Evolutionary conservation across 768 basidiomycete species (phyloP), one percentile per base, ranked within the genome.

Genomic region (Pisolithus orientalis): DNA sequence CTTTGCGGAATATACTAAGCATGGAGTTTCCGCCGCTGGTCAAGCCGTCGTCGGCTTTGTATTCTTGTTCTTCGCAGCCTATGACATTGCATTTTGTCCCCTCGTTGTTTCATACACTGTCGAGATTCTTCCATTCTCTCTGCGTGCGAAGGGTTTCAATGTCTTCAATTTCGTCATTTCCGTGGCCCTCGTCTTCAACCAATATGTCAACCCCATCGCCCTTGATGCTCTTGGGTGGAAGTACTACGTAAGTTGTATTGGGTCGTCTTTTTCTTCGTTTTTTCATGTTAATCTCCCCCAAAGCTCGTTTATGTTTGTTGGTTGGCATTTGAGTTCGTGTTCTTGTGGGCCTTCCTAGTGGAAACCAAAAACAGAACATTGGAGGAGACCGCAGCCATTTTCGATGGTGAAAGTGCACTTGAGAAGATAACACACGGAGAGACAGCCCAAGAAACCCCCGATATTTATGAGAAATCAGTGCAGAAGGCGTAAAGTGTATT

Each of bases 101-200:
- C 84, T 94, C 54, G 84, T 91, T 58, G 85, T 92, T 52, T 80
- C 85, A 0, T 93, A 94, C 73, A 88, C 90, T 42, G 79, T 93
- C 57, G 93, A 95, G 69, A 94, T 94, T 69, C 72, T 94, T 49
- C 91, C 91, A 5, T 92, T 78, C 73, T 70, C 73, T 29, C 74
- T 94, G 52, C 90, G 92, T 66, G 90, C 90, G 58, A 93, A 91
- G 75, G 89, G 90, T 50, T 84, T 90, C 74, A 86, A 78, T 57
- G 62, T 92, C 51, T 89, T 92, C 76, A 87, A 82, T 70, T 86
- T 93, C 65, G 71, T 79, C 53, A 80, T 90, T 65, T 89, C 87
- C 10, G 58, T 85, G 51, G 79, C 90, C 6, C 82, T 93, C 58
- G 87, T 94, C 67, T 90, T 94, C 71, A 92, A 91, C 66, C 90